Evolutionary conservation across 2,329 filamentous ascomycete genomes (phyloP).

Genomic region (Colletotrichum destructivum): DNA sequence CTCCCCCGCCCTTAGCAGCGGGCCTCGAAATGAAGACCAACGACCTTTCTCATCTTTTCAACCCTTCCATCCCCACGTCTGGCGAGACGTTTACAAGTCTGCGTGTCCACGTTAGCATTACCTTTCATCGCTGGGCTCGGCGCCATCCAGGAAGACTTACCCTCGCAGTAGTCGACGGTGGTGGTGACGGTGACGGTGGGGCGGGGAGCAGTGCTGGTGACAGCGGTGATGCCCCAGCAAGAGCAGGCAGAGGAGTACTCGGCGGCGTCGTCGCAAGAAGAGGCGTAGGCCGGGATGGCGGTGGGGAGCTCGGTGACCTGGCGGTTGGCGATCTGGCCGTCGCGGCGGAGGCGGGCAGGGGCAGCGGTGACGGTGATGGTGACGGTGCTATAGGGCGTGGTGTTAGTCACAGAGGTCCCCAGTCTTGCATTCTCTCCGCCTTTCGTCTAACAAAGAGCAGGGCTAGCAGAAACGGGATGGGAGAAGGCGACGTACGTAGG

Average conservation of each 20-base stretch:
- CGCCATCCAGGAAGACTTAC: not conserved
- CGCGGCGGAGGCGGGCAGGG: slow-evolving; percentile 50
- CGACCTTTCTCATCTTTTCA: slow-evolving; percentile 5
- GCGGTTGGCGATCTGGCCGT: slow-evolving; percentile 45
- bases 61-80: not conserved
- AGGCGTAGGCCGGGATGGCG: slow-evolving; percentile 58
- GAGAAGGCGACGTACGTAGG: slow-evolving; percentile 53
- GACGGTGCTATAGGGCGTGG: slow-evolving; percentile 51
- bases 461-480: not conserved
- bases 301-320: slow-evolving; percentile 52
- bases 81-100: slow-evolving; percentile 36
- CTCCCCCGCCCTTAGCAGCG: not conserved
- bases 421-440: not conserved
- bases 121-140: too few relatives aligned
- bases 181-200: slow-evolving; percentile 60
- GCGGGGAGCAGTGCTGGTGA: slow-evolving; percentile 54
- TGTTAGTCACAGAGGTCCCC: slow-evolving; percentile 36
- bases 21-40: slow-evolving; percentile 30
- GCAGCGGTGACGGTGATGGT: slow-evolving; percentile 56
- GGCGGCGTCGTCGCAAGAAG: slow-evolving; percentile 51
- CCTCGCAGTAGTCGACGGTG: slow-evolving; percentile 59
- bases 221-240: slow-evolving; percentile 61
- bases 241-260: slow-evolving; percentile 60
- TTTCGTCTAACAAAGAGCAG: not conserved
- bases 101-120: not conserved